A percentile compares a stretch with the other conserved stretches of the same genome.
phyloP scores from a whole-genome alignment of 2,329 filamentous ascomycete genomes.

The Arthrobotrys musiformis region DNA sequence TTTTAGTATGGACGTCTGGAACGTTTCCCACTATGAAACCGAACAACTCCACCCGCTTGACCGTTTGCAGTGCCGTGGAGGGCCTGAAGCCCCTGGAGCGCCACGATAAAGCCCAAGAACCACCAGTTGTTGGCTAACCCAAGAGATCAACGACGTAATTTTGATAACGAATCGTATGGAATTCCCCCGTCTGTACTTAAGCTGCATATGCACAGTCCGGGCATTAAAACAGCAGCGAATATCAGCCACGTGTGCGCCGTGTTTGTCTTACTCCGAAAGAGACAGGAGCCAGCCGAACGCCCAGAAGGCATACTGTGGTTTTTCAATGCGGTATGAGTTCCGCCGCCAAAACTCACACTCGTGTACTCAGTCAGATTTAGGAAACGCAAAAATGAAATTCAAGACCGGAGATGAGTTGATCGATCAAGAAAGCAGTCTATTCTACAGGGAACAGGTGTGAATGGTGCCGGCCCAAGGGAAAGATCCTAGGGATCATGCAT shows the following conservation, averaged over 20 bases:
- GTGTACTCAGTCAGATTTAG: neutral
- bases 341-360: neutral
- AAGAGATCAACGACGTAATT: neutral
- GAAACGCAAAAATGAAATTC: neutral
- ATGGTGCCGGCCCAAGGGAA: slow-evolving; percentile 4
- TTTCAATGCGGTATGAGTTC: neutral
- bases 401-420: neutral
- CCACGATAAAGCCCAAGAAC: neutral
- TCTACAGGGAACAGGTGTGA: neutral
- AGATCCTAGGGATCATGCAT: neutral
- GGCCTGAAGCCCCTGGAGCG: slow-evolving; percentile 4
- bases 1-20: slow-evolving; percentile 5
- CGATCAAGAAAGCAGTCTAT: neutral
- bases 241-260: slow-evolving; percentile 4
- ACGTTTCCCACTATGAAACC: slow-evolving; percentile 3
- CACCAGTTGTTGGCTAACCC: neutral
- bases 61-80: slow-evolving; percentile 17
- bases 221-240: neutral
- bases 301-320: neutral
- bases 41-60: neutral
- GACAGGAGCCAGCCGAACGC: neutral
- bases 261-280: neutral
- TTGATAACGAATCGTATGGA: slow-evolving; percentile 3
- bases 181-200: neutral
- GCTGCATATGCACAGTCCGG: slow-evolving; percentile 1